These are phyloP conservation scores for Chaetomium sp. DNA, from an alignment of 2,329 filamentous ascomycete species.

Conservation along the genomic window DNA sequence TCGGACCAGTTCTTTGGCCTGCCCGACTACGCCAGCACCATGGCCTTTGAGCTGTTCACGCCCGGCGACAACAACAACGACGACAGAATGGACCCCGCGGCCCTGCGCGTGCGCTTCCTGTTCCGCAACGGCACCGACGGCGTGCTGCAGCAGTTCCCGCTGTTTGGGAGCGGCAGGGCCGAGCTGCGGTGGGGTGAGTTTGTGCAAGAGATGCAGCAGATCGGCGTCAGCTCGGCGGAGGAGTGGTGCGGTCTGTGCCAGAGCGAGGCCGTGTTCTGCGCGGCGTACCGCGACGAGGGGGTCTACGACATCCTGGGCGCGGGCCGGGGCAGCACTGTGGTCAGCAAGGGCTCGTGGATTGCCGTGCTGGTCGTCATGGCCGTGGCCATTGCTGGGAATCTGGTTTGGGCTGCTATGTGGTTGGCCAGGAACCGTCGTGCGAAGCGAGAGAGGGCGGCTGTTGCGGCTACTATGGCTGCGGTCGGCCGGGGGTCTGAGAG, in stretches of 20 bases:
- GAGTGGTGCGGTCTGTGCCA: constrained; percentile 78
- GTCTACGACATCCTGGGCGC: neutral
- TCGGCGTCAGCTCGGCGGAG: constrained; percentile 57
- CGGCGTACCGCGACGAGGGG: constrained; percentile 34
- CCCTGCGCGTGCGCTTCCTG: constrained; percentile 62
- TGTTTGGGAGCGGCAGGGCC: constrained; percentile 60
- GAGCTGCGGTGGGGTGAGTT: constrained; percentile 72
- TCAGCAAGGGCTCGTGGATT: constrained; percentile 13
- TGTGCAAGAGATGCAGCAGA: constrained; percentile 53
- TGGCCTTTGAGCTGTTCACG: constrained; percentile 74
- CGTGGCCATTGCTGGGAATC: constrained; percentile 15
- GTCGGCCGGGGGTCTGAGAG: neutral
- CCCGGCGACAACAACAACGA: constrained; percentile 47
- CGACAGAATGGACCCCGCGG: constrained; percentile 43
- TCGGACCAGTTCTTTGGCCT: constrained; percentile 71
- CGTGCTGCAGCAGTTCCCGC: constrained; percentile 55
- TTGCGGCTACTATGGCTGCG: neutral
- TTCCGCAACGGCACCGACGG: constrained; percentile 64
- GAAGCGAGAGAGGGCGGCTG: neutral
- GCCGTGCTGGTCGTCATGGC: constrained; percentile 22
- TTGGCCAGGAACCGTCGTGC: neutral
- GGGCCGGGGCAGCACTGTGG: neutral
- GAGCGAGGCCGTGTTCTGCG: constrained; percentile 69
- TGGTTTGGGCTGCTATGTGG: constrained; percentile 14
- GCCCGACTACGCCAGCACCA: constrained; percentile 80